Evolutionary conservation across 805 yeast genomes (phyloP), one percentile per base, ranked within the genome.

Genomic region (Blastobotrys chiropterorum): DNA sequence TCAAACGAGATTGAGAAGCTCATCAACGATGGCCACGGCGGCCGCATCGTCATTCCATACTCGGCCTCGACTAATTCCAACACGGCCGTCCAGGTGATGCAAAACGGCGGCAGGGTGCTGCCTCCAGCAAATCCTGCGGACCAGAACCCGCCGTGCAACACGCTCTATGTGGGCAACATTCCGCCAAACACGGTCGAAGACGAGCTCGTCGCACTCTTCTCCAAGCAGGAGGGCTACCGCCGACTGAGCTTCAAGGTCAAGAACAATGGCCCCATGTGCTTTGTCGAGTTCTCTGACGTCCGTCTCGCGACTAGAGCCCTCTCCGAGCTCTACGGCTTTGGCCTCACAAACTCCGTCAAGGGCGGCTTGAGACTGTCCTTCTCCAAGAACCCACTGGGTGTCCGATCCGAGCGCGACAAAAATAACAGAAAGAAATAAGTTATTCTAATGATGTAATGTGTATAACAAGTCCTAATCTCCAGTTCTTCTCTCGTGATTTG

Each of bases 101-200:
- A 14, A 6, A 38, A 38, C 13, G 72, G 72, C 8, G 73, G 73
- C 11, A 62, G 71, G 31, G 68, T 66, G 38, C 56, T 72, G 48
- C 76, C 76, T 3, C 76, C 75, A 1, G 96, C 96, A 0, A 92
- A 92, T 63, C 99, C 99, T 4, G 98, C 99, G 1, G 99, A 94
- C 69, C 99, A 94, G 70, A 94, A 94, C 65, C 98, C 99, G 2
- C 99, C 99, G 5, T 94, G 99, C 72, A 94, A 94, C 67, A 94
- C 99, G 0, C 73, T 94, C 52, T 94, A 94, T 63, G 99, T 94
- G 46, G 99, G 99, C 16, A 94, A 94, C 67, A 76, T 94, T 62
- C 98, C 99, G 2, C 96, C 96, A 15, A 97, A 94, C 72, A 95
- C 97, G 1, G 85, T 95, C 2, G 99, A 94, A 66, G 85, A 85